Percentiles rank a stretch among this genome's conserved stretches.
Evolutionary conservation across 2,329 filamentous ascomycete species (phyloP).

Genomic region (Aotearoamyces nothofagi): DNA sequence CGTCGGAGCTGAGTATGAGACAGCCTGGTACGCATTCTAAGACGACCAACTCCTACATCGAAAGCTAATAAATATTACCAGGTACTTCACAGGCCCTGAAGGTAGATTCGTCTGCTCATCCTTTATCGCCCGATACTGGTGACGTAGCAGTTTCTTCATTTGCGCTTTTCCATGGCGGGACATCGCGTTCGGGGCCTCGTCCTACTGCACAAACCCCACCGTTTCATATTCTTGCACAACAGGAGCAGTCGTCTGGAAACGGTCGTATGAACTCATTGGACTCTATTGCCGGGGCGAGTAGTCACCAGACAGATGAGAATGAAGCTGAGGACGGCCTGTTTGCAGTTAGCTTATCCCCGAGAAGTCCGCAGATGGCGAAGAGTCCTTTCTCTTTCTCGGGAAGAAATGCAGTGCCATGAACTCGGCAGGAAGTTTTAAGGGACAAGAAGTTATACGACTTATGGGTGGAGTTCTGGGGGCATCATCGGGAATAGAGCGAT

Average conservation of each 20-base stretch:
- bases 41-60: too few species aligned
- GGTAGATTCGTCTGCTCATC: constrained; percentile 22
- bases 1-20: constrained; percentile 42
- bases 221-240: constrained; percentile 11
- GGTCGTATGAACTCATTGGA: constrained; percentile 20
- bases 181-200: constrained; percentile 21
- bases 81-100: constrained; percentile 19
- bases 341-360: constrained; percentile 71
- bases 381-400: constrained; percentile 54
- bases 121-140: constrained; percentile 44
- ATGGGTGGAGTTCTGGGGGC: constrained; percentile 5
- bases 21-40: constrained; percentile 33
- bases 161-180: constrained; percentile 36
- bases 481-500: not conserved
- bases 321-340: constrained; percentile 72
- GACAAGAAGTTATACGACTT: too few species aligned
- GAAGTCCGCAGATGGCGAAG: constrained; percentile 72
- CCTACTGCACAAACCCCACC: constrained; percentile 20
- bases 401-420: constrained; percentile 16
- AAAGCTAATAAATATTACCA: constrained; percentile 18
- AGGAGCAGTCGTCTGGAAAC: constrained; percentile 7
- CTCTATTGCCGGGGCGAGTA: constrained; percentile 18
- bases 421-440: too few species aligned
- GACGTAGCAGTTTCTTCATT: constrained; percentile 50
- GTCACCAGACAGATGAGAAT: constrained; percentile 20